These are phyloP conservation scores for Coprinopsis cinerea DNA, from an alignment of 768 basidiomycete species.

Conservation along the genomic window DNA sequence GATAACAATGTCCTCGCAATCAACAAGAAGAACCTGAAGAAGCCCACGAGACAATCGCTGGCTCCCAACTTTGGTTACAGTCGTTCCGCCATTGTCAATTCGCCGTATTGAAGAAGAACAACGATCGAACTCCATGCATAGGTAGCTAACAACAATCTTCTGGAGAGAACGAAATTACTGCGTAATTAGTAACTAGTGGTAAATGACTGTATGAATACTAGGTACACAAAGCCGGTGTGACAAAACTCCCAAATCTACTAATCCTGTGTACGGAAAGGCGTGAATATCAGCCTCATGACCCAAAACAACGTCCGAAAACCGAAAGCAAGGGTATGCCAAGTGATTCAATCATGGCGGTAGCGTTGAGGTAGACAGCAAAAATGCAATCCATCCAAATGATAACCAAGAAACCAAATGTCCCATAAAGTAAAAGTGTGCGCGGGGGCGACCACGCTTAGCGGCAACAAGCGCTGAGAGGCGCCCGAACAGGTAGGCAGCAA, in stretches of 20 bases:
- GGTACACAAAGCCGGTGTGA: neutral
- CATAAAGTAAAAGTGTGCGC: neutral
- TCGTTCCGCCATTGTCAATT: constrained; percentile 63
- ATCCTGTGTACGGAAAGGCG: neutral
- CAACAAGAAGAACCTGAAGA: constrained; percentile 89
- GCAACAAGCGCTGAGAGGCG: neutral
- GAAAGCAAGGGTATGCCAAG: neutral
- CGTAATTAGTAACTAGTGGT: constrained; percentile 3
- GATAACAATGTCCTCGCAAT: constrained; percentile 90
- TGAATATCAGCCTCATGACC: neutral
- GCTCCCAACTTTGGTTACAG: constrained; percentile 35
- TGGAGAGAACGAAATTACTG: neutral
- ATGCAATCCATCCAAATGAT: constrained; percentile 2
- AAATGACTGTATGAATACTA: neutral
- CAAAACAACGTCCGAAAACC: neutral
- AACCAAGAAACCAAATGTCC: constrained; percentile 4
- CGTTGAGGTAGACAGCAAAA: neutral
- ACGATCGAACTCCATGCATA: neutral
- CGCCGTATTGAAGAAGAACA: constrained; percentile 42
- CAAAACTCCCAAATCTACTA: neutral
- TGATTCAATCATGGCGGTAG: no score
- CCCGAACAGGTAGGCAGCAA: no score
- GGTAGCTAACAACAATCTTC: neutral
- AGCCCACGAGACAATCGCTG: constrained; percentile 73
- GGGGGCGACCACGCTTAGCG: neutral